Evolutionary conservation across 2,329 filamentous ascomycete species (phyloP).

Genomic region (Ophiocordyceps robertsii): DNA sequence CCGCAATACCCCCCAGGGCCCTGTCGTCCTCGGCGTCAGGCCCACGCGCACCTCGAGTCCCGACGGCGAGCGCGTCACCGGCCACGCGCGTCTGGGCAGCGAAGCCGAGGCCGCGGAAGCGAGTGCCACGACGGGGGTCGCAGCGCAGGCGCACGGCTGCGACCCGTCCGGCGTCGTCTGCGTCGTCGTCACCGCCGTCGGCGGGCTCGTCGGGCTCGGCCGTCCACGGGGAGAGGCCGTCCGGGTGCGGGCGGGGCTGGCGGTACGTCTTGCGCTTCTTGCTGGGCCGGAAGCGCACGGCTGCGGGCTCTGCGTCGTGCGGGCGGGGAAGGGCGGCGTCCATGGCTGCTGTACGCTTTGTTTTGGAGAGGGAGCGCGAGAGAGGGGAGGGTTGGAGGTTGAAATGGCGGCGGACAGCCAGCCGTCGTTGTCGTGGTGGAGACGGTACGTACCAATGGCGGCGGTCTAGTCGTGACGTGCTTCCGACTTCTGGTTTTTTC

Average conservation of each 20-base stretch:
- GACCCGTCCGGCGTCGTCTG: constrained; percentile 18
- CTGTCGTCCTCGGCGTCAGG: constrained; percentile 21
- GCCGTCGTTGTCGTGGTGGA: too few relatives aligned
- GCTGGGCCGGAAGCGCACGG: constrained; percentile 38
- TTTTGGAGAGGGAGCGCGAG: too few relatives aligned
- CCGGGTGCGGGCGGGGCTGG: neutral
- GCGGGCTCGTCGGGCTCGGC: constrained; percentile 15
- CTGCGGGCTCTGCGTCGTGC: constrained; percentile 1
- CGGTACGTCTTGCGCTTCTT: constrained; percentile 31
- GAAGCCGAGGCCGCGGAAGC: constrained; percentile 44
- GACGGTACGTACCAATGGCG: too few relatives aligned
- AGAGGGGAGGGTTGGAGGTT: too few relatives aligned
- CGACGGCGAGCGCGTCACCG: neutral
- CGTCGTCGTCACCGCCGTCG: neutral
- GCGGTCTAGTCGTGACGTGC: too few relatives aligned
- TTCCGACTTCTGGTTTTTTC: too few relatives aligned
- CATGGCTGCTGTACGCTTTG: constrained; percentile 5
- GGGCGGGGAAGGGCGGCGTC: neutral
- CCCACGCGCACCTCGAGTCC: constrained; percentile 16
- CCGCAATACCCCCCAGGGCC: constrained; percentile 15
- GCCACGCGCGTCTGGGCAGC: constrained; percentile 16
- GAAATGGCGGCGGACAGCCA: too few relatives aligned
- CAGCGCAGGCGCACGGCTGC: constrained; percentile 29
- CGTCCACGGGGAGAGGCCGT: neutral
- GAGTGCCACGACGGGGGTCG: constrained; percentile 31